A percentile compares a stretch with the other conserved stretches of the same genome.
These are phyloP conservation scores for Saccharomyces hybrid DNA, from an alignment of 1,139 yeast genomes.

Conservation along the genomic window DNA sequence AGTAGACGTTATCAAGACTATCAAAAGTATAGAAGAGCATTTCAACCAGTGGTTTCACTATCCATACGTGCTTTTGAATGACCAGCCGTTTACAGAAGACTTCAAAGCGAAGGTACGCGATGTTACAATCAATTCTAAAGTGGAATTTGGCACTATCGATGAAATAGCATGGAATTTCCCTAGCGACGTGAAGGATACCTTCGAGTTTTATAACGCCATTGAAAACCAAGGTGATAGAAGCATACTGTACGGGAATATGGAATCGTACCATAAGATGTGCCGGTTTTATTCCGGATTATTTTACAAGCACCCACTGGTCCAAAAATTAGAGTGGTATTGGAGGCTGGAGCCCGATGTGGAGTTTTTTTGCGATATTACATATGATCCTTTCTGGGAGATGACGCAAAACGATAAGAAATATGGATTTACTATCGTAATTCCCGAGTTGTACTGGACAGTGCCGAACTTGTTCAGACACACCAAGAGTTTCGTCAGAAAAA, in stretches of 20 bases:
- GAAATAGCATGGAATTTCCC: conserved; percentile 33
- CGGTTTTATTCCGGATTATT: conserved; percentile 33
- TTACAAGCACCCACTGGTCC: conserved; percentile 62
- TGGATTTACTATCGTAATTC: conserved; percentile 72
- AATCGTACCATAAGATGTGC: conserved; percentile 65
- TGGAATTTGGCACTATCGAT: conserved; percentile 22
- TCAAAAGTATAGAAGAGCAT: conserved; percentile 68
- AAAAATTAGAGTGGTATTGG: conserved; percentile 81
- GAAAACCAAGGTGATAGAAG: conserved; percentile 71
- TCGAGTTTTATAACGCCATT: conserved; percentile 40
- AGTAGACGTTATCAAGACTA: conserved; percentile 58
- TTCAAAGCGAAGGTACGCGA: conserved; percentile 46
- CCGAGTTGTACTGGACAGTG: conserved; percentile 68
- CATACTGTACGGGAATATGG: conserved; percentile 72
- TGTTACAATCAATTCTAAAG: conserved; percentile 45
- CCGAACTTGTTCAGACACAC: conserved; percentile 75
- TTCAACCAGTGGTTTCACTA: conserved; percentile 87
- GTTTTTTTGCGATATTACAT: conserved; percentile 80
- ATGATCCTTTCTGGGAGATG: conserved; percentile 87
- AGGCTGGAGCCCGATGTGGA: conserved; percentile 87
- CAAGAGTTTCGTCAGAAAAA: conserved; percentile 46
- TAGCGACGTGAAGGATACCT: conserved; percentile 14
- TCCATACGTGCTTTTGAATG: conserved; percentile 83
- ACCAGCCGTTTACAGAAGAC: conserved; percentile 58
- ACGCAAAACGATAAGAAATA: conserved; percentile 57